Conservation (phyloP, 2,329 filamentous ascomycete species). For the Malbranchea cinnamomea region DNA sequence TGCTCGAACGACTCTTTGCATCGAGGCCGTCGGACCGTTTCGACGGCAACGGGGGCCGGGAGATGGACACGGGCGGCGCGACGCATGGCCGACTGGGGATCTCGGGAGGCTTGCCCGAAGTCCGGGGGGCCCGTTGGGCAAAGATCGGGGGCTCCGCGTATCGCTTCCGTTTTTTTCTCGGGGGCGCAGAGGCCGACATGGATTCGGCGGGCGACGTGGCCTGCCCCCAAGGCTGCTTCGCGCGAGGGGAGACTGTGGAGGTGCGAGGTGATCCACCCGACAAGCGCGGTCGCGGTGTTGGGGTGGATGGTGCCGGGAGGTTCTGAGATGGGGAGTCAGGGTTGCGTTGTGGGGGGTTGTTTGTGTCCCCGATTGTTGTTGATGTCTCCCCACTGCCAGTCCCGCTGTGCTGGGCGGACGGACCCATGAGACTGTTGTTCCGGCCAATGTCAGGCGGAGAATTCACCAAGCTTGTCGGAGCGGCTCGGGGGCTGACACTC, state of each 20-base stretch:
- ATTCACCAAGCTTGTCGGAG: constrained; percentile 24
- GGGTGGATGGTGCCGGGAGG: too few species aligned
- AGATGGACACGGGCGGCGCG: constrained; percentile 3
- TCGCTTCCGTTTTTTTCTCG: constrained; percentile 34
- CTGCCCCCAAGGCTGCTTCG: constrained; percentile 4
- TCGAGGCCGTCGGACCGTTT: too few species aligned
- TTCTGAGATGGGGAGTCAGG: too few species aligned
- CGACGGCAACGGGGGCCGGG: too few species aligned
- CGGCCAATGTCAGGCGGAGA: too few species aligned
- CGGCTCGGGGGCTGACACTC: constrained; percentile 34
- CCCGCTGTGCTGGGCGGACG: too few species aligned
- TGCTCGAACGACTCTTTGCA: background rate
- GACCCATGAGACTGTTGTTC: too few species aligned
- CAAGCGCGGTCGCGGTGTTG: too few species aligned
- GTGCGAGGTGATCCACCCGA: too few species aligned
- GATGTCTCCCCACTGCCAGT: too few species aligned
- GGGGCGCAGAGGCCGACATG: constrained; percentile 16
- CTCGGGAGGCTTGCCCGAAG: constrained; percentile 25
- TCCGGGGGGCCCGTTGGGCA: constrained; percentile 30
- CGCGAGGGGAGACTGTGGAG: constrained; percentile 7
- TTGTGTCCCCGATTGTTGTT: background rate
- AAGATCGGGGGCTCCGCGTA: constrained; percentile 40
- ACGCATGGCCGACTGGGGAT: constrained; percentile 21
- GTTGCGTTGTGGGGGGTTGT: background rate
- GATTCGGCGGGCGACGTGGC: constrained; percentile 3